Evolutionary conservation across 306 rosid species (phyloP), one percentile per base, ranked within the genome.

Genomic region (Potentilla sterilis): DNA sequence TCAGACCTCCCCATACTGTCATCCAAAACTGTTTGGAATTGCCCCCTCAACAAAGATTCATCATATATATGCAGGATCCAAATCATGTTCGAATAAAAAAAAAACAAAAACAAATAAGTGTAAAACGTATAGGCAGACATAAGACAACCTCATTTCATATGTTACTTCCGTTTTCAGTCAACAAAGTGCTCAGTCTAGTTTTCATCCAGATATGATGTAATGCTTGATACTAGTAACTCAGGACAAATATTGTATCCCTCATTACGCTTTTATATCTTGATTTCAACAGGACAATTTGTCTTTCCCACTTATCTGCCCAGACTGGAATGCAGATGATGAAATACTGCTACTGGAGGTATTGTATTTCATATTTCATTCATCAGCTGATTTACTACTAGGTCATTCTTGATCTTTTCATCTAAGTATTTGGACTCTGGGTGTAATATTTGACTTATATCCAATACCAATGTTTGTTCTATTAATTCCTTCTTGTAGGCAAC

Each of bases 281-380:
- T 72, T 75, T 76, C 81, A 83, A 80, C 92, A 96, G 99, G 99
- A 96, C 69, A 90, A 92, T 81, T 80, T 96, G 75, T 89, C 96
- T 68, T 92, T 96, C 82, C 99, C 96, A 74, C 98, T 96, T 75
- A 85, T 92, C 77, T 96, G 97, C 86, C 86, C 93, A 2, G 99
- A 90, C 85, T 96, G 98, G 99, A 90, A 96, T 85, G 98, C 99
- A 40, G 98, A 96, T 82, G 98, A 92, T 73, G 99, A 92, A 87
- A 96, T 92, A 67, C 87, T 96, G 61, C 98, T 96, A 75, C 88
- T 96, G 51, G 98, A 96, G 98, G 99, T 96, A 83, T 54, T 54
- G 76, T 52, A 41, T 24, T 67, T 80, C 77, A 47, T 49, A 71
- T 55, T 81, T 41, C 57, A 70, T 80, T 72, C 42, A 15, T 57